These are phyloP conservation scores for Russula griseocarnosa DNA, from an alignment of 768 basidiomycete species.

Conservation along the genomic window DNA sequence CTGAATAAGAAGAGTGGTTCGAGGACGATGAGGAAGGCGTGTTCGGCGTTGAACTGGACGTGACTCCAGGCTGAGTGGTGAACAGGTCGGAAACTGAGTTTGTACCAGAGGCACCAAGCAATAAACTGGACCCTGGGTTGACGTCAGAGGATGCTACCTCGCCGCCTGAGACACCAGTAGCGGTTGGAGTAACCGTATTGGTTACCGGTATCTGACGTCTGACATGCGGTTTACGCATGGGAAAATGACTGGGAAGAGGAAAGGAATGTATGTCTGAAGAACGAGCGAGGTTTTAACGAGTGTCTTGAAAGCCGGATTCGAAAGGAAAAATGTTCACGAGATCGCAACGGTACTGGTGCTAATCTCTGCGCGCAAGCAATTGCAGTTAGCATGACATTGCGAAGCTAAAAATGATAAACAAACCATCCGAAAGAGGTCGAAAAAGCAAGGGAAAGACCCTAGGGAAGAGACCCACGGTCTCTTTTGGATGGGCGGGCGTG, in stretches of 20 bases:
- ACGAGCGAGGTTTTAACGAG: slow-evolving; percentile 16
- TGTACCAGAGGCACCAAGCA: slow-evolving; percentile 1
- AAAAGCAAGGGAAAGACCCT: neutral
- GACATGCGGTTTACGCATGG: neutral
- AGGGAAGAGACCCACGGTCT: neutral
- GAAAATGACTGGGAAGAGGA: neutral
- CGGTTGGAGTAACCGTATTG: neutral
- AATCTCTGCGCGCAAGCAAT: neutral
- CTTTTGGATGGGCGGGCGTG: neutral
- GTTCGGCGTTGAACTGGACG: slow-evolving; percentile 1
- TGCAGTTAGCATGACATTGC: neutral
- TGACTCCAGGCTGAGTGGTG: neutral
- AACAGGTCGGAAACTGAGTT: slow-evolving; percentile 4
- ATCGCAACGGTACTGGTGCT: neutral
- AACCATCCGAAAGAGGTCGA: neutral
- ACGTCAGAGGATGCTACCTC: neutral
- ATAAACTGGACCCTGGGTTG: neutral
- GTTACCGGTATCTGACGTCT: slow-evolving; percentile 8
- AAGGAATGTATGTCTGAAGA: slow-evolving; percentile 8
- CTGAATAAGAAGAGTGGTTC: neutral
- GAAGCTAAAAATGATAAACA: neutral
- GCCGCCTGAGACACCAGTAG: slow-evolving; percentile 7
- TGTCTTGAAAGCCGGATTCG: slow-evolving; percentile 3
- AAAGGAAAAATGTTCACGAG: slow-evolving; percentile 10
- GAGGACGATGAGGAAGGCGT: neutral